phyloP scores from a whole-genome alignment of 129 eudicot species.

The Chrysanthemum makinoi region DNA sequence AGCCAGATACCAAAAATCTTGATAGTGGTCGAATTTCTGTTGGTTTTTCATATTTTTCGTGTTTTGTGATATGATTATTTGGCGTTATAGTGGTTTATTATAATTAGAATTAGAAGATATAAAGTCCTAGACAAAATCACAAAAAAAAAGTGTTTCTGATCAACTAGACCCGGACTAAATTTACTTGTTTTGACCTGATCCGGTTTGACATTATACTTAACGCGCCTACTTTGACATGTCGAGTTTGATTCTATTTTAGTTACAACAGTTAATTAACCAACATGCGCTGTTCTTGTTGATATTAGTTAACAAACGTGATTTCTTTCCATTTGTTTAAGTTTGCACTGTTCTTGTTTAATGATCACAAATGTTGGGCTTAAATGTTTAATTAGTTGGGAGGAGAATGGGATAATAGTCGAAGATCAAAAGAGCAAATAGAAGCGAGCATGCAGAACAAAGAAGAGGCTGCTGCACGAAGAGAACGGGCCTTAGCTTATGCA shows the following conservation, averaged over 20 bases:
- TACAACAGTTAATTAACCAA: background rate
- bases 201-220: background rate
- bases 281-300: background rate
- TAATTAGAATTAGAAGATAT: background rate
- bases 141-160: background rate
- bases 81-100: background rate
- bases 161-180: background rate
- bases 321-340: background rate
- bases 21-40: background rate
- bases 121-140: no score
- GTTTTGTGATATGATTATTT: background rate
- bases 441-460: constrained; percentile 25
- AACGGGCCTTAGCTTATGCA: constrained; percentile 40
- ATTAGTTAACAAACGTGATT: background rate
- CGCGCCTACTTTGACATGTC: background rate
- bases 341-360: background rate
- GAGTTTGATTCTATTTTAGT: background rate
- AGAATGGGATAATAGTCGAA: constrained; percentile 36
- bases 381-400: constrained; percentile 19
- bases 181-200: background rate
- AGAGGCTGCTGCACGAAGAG: constrained; percentile 40
- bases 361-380: background rate
- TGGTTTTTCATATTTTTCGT: background rate
- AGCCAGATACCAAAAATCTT: background rate
- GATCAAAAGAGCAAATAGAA: constrained; percentile 36